Evolutionary conservation across 2,329 filamentous ascomycete genomes (phyloP), one percentile per base, ranked within the genome.

Genomic region (Helminthosporium solani): DNA sequence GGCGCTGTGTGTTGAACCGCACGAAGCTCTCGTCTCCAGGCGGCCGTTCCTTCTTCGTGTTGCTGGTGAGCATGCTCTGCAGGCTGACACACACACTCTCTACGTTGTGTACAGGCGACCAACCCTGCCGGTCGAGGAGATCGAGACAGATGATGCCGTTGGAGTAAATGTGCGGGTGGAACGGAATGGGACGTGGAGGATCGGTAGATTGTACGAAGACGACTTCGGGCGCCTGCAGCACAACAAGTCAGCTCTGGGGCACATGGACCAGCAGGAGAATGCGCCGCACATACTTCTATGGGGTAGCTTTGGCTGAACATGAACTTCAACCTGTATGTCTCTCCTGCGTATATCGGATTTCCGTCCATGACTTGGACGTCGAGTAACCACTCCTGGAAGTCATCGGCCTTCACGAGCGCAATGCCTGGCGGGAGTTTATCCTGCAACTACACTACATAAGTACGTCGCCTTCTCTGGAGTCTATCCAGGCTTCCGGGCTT

Each of bases 91-190:
- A 96, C 20, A 99, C 85, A 63, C 88, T 95, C 75, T 97, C 92
- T 7, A 96, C 94, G 48, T 92, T 96, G 68, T 99, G 94, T 0
- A 99, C 92, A 0, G 94, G 94, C 38, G 87, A 94, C 94, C 94
- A 99, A 46, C 94, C 94, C 53, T 90, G 85, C 8, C 81, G 78
- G 42, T 90, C 90, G 7, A 99, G 83, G 1, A 99, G 81, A 61
- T 99, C 94, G 39, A 99, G 86, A 64, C 94, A 99, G 67, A 99
- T 99, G 70, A 97, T 96, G 60, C 94, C 94, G 71, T 99, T 99
- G 60, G 88, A 94, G 76, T 99, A 99, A 71, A 99, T 88, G 74
- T 99, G 94, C 2, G 94, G 94, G 64, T 99, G 94, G 70, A 96
- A 91, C 1, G 94, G 94, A 61, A 99, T 91, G 2, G 78, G 74